Evolutionary conservation across 2,329 filamentous ascomycete species (phyloP).

Genomic region (Fusarium sp.): DNA sequence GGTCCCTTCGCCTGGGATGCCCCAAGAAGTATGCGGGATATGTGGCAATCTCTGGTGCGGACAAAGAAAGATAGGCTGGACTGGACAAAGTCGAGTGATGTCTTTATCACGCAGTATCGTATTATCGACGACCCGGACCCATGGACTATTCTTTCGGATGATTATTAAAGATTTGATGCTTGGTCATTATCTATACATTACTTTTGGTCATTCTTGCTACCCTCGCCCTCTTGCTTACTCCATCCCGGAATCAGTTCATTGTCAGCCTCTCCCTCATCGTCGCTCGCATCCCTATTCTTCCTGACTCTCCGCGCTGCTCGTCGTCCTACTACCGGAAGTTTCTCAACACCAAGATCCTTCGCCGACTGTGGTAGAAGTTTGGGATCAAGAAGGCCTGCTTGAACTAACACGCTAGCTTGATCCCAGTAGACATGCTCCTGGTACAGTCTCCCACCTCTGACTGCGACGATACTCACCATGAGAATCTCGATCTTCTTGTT

Average conservation of each 20-base stretch:
- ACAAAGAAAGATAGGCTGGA: not conserved
- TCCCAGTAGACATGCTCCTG: slow-evolving; percentile 75
- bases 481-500: slow-evolving; percentile 62
- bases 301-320: slow-evolving; percentile 52
- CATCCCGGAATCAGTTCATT: slow-evolving; percentile 53
- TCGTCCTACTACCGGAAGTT: slow-evolving; percentile 53
- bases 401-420: slow-evolving; percentile 67
- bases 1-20: too few species aligned
- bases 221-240: slow-evolving; percentile 34
- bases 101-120: not conserved
- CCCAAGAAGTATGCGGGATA: too few species aligned
- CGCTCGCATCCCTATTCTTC: slow-evolving; percentile 29
- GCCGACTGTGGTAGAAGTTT: slow-evolving; percentile 49
- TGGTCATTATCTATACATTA: not conserved
- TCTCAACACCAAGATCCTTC: slow-evolving; percentile 48
- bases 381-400: slow-evolving; percentile 65
- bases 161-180: not conserved
- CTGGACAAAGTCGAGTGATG: not conserved
- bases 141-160: not conserved
- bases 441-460: slow-evolving; percentile 67
- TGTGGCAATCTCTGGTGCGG: not conserved
- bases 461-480: slow-evolving; percentile 67
- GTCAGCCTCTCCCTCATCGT: slow-evolving; percentile 55
- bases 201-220: not conserved
- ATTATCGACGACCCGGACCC: not conserved